phyloP scores from a whole-genome alignment of 2,329 filamentous ascomycete species.

The Fusarium illudens region DNA sequence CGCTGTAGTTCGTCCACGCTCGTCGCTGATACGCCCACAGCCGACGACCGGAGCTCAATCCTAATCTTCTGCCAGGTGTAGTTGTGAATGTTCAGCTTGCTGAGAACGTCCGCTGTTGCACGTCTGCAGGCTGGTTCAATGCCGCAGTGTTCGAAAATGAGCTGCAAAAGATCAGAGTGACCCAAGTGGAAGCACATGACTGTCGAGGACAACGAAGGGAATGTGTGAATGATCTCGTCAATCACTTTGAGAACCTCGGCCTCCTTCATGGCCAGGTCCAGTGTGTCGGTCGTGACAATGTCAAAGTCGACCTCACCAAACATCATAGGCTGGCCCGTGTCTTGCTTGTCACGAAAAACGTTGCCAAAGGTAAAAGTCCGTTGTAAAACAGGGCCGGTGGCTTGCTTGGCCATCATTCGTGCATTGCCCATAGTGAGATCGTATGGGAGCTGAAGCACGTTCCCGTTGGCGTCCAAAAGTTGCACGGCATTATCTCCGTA shows the following conservation, averaged over 20 bases:
- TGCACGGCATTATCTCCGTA: slow-evolving; percentile 79
- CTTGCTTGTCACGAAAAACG: slow-evolving; percentile 82
- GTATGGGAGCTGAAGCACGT: slow-evolving; percentile 91
- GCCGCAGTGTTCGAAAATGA: slow-evolving; percentile 90
- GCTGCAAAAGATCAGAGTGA: slow-evolving; percentile 84
- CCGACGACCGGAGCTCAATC: slow-evolving; percentile 80
- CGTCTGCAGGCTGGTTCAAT: slow-evolving; percentile 74
- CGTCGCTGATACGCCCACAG: slow-evolving; percentile 84
- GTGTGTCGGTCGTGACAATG: slow-evolving; percentile 82
- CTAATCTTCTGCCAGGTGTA: slow-evolving; percentile 86
- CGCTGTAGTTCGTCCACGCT: slow-evolving; percentile 88
- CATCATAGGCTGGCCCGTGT: slow-evolving; percentile 81
- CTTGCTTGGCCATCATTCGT: slow-evolving; percentile 78
- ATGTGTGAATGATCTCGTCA: slow-evolving; percentile 85
- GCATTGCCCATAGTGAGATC: slow-evolving; percentile 92
- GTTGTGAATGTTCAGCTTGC: slow-evolving; percentile 83
- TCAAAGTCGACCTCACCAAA: slow-evolving; percentile 96
- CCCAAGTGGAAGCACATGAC: slow-evolving; percentile 91
- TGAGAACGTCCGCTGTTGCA: slow-evolving; percentile 82
- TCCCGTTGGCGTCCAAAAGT: slow-evolving; percentile 82
- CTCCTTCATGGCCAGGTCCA: slow-evolving; percentile 88
- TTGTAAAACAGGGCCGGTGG: slow-evolving; percentile 67
- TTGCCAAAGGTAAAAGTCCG: slow-evolving; percentile 88
- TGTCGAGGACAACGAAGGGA: slow-evolving; percentile 75
- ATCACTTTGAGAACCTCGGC: slow-evolving; percentile 94